Evolutionary conservation across 208 protist species (phyloP).

Genomic region (Leishmania amazonensis): DNA sequence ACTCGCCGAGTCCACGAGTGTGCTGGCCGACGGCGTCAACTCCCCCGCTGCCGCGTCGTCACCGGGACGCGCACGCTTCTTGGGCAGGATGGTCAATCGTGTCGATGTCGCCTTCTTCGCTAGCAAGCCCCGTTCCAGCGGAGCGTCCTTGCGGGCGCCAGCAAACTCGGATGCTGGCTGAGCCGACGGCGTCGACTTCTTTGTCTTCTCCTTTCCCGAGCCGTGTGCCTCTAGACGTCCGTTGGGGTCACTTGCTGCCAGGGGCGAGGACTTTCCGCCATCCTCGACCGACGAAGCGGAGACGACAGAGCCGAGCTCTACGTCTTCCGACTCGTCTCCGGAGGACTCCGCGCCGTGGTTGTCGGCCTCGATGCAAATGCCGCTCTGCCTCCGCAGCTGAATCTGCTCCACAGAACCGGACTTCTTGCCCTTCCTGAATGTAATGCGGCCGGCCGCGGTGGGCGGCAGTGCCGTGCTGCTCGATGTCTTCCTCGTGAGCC

Average conservation of each 20-base stretch:
- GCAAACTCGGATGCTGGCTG: slow-evolving; percentile 19
- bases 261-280: neutral
- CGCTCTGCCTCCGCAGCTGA: slow-evolving; percentile 44
- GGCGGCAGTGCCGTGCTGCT: slow-evolving; percentile 1
- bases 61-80: slow-evolving; percentile 19
- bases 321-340: slow-evolving; percentile 16
- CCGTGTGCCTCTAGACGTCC: neutral
- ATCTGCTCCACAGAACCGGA: slow-evolving; percentile 46
- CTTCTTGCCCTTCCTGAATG: slow-evolving; percentile 27
- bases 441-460: slow-evolving; percentile 16
- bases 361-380: slow-evolving; percentile 35
- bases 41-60: neutral
- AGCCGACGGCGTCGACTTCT: neutral
- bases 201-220: neutral
- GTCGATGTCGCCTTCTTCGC: slow-evolving; percentile 24
- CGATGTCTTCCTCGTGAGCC: neutral
- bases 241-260: neutral
- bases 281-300: slow-evolving; percentile 7
- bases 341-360: slow-evolving; percentile 9
- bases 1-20: neutral
- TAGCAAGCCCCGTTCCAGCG: neutral
- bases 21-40: neutral
- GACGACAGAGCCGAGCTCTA: slow-evolving; percentile 9
- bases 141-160: slow-evolving; percentile 16
- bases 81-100: slow-evolving; percentile 27